Evolutionary conservation across 495 filamentous ascomycete genomes (phyloP).

Genomic region (Aspergillus egyptiacus): DNA sequence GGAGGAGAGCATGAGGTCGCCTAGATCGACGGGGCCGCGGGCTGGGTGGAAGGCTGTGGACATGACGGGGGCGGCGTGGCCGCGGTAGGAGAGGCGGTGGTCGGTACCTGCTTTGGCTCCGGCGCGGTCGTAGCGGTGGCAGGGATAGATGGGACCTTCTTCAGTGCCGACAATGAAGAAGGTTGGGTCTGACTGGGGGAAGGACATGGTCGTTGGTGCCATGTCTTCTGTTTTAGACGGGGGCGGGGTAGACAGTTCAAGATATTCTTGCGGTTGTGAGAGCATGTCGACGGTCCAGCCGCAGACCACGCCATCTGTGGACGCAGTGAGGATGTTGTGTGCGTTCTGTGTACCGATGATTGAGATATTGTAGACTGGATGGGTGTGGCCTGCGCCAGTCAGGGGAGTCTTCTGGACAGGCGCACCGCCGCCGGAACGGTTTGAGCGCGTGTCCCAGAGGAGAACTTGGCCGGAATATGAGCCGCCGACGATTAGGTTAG

Average conservation of each 20-base stretch:
- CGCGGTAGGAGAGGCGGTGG: constrained; percentile 71
- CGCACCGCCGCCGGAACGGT: constrained; percentile 60
- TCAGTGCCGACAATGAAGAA: constrained; percentile 97
- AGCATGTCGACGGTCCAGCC: constrained; percentile 98
- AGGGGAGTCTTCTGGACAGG: constrained; percentile 94
- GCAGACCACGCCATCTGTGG: constrained; percentile 94
- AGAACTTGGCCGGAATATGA: constrained; percentile 95
- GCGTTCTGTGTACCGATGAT: constrained; percentile 98
- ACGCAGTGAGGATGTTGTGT: constrained; percentile 93
- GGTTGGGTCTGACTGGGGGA: constrained; percentile 90
- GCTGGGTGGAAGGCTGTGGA: constrained; percentile 91
- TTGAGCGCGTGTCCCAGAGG: constrained; percentile 88
- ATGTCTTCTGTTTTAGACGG: constrained; percentile 91
- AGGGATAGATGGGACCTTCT: constrained; percentile 91
- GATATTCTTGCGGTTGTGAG: constrained; percentile 84
- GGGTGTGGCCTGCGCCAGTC: constrained; percentile 85
- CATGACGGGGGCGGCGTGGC: constrained; percentile 92
- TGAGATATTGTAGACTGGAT: constrained; percentile 91
- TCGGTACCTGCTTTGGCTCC: constrained; percentile 96
- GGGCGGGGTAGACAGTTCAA: constrained; percentile 78
- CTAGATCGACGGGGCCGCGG: constrained; percentile 86
- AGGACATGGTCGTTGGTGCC: constrained; percentile 92
- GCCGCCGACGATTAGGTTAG: constrained; percentile 89
- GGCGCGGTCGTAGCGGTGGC: constrained; percentile 93
- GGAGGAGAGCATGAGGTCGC: constrained; percentile 81